Evolutionary conservation across 352 stramenopile species (phyloP), one percentile per base, ranked within the genome.

Genomic region (Labyrinthula sp.): DNA sequence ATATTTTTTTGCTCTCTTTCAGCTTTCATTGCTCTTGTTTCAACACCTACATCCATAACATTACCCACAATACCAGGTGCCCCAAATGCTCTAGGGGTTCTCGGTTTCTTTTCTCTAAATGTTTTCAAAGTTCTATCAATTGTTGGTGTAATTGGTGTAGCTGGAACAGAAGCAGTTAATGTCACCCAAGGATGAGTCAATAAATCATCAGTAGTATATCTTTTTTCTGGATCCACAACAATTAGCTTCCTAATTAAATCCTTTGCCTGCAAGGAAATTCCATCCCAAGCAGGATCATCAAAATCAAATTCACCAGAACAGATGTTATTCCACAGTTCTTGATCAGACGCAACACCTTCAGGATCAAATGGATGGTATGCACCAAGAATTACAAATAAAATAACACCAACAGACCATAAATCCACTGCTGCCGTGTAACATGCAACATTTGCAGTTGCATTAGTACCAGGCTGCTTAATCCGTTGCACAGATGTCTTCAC

Each of bases 281-380:
- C 69, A 55, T 86, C 75, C 75, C 75, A 86, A 54, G 81, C 82
- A 12, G 73, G 72, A 22, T 72, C 77, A 47, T 81, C 71, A 48
- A 72, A 86, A 41, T 82, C 70, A 56, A 71, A 82, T 35, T 79
- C 71, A 30, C 75, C 73, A 47, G 70, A 71, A n/a, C 66, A 60
- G 56, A 84, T 83, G 57, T 78, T 77, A 36, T 65, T 64, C 58
- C 81, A 95, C 27, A 97, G 62, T 24, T 80, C 64, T 1, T 75
- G 60, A 55, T 94, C 76, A 48, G 30, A 47, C 52, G 86, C 72
- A 55, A 89, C 67, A 17, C 43, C 43, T 15, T 47, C 30, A 31
- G 43, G 34, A 40, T 52, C 43, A 35, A 52, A 52, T 10, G 43
- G 43, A 33, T 52, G 43, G 43, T 52, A 52, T 15, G 43, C 43